Percentiles rank a stretch among this genome's conserved stretches.
Evolutionary conservation across 441 rosid species (phyloP).

Genomic region (Jatropha podagrica): DNA sequence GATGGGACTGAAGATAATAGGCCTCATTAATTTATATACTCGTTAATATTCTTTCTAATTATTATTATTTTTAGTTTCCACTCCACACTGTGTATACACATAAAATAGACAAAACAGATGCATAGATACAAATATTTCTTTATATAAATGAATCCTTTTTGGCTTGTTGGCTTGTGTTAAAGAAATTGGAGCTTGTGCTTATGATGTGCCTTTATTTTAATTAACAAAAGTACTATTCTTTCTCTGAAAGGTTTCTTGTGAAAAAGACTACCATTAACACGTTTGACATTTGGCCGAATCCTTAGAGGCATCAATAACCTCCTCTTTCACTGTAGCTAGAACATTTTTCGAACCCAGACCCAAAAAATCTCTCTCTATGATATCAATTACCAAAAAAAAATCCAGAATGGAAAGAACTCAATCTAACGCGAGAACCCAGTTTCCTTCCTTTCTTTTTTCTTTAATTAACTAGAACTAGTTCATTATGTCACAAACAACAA

Average conservation of each 20-base stretch:
- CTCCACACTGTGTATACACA: too few species aligned
- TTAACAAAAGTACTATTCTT: not conserved
- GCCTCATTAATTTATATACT: too few species aligned
- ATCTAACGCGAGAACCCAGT: not conserved
- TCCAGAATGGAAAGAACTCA: too few species aligned
- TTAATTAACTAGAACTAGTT: too few species aligned
- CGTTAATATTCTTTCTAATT: too few species aligned
- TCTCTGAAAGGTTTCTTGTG: not conserved
- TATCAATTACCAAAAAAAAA: too few species aligned
- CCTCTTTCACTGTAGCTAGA: constrained; percentile 49
- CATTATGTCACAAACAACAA: too few species aligned
- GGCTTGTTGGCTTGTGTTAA: not conserved
- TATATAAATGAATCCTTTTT: not conserved
- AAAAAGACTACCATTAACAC: not conserved
- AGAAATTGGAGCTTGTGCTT: not conserved
- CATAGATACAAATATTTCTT: too few species aligned
- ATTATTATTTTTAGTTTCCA: too few species aligned
- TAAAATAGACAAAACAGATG: too few species aligned
- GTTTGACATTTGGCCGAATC: constrained; percentile 25
- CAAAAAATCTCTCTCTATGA: constrained; percentile 69
- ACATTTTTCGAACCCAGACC: constrained; percentile 46
- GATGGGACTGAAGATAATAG: too few species aligned
- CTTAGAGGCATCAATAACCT: constrained; percentile 36
- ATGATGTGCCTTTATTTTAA: not conserved
- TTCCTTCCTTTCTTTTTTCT: too few species aligned